phyloP scores from a whole-genome alignment of 179 eudicot species.

The Carnegiea gigantea region DNA sequence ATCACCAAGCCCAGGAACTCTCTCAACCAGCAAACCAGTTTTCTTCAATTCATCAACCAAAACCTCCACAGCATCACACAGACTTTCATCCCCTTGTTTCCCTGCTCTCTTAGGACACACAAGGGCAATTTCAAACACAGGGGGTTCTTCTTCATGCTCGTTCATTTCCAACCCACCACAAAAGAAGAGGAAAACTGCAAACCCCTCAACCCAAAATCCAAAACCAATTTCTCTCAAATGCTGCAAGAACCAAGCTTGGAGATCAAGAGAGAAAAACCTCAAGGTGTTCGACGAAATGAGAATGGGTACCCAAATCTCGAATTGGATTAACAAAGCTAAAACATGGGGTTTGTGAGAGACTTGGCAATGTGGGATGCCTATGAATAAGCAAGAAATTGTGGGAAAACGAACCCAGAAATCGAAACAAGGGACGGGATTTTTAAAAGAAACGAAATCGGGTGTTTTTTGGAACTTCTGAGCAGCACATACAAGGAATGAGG shows the following conservation, averaged over 20 bases:
- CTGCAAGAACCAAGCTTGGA: constrained; percentile 12
- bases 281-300: background rate
- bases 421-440: constrained; percentile 22
- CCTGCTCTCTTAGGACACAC: constrained; percentile 57
- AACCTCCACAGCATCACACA: constrained; percentile 52
- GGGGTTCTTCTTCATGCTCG: constrained; percentile 36
- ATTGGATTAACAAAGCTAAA: background rate
- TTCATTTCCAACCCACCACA: constrained; percentile 41
- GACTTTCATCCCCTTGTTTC: constrained; percentile 28
- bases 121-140: constrained; percentile 67
- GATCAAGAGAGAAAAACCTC: constrained; percentile 2
- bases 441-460: background rate
- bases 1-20: constrained; percentile 64
- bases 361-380: constrained; percentile 6
- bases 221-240: background rate
- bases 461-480: background rate
- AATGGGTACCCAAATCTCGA: constrained; percentile 16
- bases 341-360: constrained; percentile 16
- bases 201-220: constrained; percentile 24
- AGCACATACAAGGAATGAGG: background rate
- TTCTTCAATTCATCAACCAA: constrained; percentile 60
- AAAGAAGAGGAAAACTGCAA: background rate
- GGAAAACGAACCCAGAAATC: constrained; percentile 21
- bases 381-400: constrained; percentile 21
- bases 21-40: constrained; percentile 62